phyloP scores from a whole-genome alignment of 176 grass and related monocot genomes.

The Oryza nivara region DNA sequence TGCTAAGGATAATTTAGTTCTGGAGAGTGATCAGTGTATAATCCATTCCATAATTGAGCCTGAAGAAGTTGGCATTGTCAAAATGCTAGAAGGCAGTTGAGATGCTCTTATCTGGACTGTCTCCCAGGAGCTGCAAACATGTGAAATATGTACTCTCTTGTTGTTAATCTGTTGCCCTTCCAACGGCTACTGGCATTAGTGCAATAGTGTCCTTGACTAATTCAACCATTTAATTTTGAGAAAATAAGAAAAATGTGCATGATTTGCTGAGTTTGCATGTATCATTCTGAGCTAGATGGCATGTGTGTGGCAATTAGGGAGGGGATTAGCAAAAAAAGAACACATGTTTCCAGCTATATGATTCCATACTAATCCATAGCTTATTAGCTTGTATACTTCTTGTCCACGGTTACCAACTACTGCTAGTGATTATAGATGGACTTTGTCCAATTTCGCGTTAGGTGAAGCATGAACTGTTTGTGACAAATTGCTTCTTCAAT shows the following conservation, averaged over 20 bases:
- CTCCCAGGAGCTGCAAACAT: conserved; percentile 26
- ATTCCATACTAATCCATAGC: conserved; percentile 18
- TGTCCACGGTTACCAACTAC: conserved; percentile 37
- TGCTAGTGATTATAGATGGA: conserved; percentile 6
- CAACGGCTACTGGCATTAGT: conserved; percentile 12
- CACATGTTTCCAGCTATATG: conserved; percentile 61
- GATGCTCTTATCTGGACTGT: conserved; percentile 55
- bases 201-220: conserved; percentile 18
- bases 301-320: conserved; percentile 44
- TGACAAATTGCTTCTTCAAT: conserved; percentile 21
- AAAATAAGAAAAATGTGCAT: neutral
- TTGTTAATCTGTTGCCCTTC: conserved; percentile 33
- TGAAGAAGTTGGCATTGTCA: conserved; percentile 28
- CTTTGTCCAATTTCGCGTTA: conserved; percentile 14
- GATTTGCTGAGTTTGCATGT: conserved; percentile 32
- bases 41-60: conserved; percentile 43
- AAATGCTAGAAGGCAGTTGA: conserved; percentile 44
- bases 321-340: conserved; percentile 14
- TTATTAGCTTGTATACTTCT: neutral
- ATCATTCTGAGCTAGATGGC: conserved; percentile 36
- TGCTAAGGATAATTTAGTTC: conserved; percentile 16
- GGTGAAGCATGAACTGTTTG: conserved; percentile 37
- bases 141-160: conserved; percentile 14
- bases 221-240: neutral
- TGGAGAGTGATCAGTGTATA: neutral